phyloP scores from a whole-genome alignment of 768 basidiomycete genomes.

The Boletales sp. region DNA sequence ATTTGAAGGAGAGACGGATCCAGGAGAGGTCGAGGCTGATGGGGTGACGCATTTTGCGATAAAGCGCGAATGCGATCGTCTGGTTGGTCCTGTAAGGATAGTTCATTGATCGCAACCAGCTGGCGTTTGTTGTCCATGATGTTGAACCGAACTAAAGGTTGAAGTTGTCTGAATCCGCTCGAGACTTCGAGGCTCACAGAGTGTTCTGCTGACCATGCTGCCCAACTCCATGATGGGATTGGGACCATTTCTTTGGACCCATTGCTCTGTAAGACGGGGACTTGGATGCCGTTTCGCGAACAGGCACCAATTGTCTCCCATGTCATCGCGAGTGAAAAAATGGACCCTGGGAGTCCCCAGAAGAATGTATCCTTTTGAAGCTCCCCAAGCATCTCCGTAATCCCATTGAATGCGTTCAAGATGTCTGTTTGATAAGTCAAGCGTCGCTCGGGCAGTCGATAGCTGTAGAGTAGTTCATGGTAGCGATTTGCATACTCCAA shows the following conservation, averaged over 20 bases:
- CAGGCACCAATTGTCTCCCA: conserved; percentile 4
- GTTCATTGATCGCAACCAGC: conserved; percentile 1
- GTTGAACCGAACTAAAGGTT: conserved; percentile 5
- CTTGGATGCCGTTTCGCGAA: neutral
- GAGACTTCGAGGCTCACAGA: neutral
- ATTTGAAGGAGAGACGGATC: neutral
- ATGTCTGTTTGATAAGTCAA: conserved; percentile 15
- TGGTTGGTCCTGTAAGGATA: neutral
- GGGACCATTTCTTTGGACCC: conserved; percentile 4
- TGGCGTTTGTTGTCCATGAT: conserved; percentile 1
- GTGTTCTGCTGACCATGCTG: conserved; percentile 4
- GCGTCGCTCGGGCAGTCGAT: conserved; percentile 3
- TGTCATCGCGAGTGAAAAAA: conserved; percentile 10
- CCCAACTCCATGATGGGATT: conserved; percentile 21
- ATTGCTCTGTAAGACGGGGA: conserved; percentile 3
- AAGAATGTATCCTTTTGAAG: conserved; percentile 10
- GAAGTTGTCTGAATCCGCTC: rapidly evolving
- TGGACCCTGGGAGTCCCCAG: conserved; percentile 15
- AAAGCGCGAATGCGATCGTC: neutral
- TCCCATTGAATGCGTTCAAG: conserved; percentile 12
- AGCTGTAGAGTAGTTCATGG: neutral
- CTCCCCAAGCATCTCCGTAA: conserved; percentile 8
- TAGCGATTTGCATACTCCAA: neutral
- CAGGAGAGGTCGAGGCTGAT: neutral
- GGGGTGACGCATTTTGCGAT: neutral